Evolutionary conservation across 2,329 filamentous ascomycete genomes (phyloP), one percentile per base, ranked within the genome.

Genomic region (Taxawa tesnikishii): DNA sequence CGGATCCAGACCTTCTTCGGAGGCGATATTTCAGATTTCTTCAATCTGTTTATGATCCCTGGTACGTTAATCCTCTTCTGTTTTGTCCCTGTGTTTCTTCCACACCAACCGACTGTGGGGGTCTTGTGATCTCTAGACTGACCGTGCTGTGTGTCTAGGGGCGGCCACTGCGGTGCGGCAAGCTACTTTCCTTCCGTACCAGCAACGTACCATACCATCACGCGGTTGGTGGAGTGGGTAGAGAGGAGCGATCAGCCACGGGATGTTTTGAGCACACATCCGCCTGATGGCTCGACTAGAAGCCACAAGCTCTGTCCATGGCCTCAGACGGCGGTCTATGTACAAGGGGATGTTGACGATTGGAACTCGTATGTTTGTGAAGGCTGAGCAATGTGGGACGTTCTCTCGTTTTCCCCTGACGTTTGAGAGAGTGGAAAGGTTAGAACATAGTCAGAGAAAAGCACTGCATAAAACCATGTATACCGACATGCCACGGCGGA

Each of bases 41-140:
- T 54, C 31, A 41, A 47, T 4, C 32, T 60, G 3, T 59, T 55
- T 32, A 60, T 59, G 56, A 38, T 58, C 5, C 58, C 57, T 1
- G 56, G 49, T 4, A 25, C 8, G 12, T 6, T 12, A 10, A 6
- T 6, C 12, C 10, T 7, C 16, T 14, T 29, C 6, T 25, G 13
- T 7, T n/a, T n/a, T n/a, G n/a, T n/a, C 6, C n/a, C 9, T 15
- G 6, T n/a, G 7, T 11, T 6, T 27, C 11, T n/a, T 12, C n/a
- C 8, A 14, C 5, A 26, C 14, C 11, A 32, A 8, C 7, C 12
- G 11, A 28, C 15, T 26, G 4, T 15, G 15, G 32, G n/a, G n/a
- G n/a, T n/a, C n/a, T n/a, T n/a, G n/a, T n/a, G n/a, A n/a, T n/a
- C n/a, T n/a, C n/a, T n/a, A n/a, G n/a, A n/a, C n/a, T n/a, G n/a